Base-by-base conservation (phyloP, 805 yeast genomes). In the Candida schatavii region DNA sequence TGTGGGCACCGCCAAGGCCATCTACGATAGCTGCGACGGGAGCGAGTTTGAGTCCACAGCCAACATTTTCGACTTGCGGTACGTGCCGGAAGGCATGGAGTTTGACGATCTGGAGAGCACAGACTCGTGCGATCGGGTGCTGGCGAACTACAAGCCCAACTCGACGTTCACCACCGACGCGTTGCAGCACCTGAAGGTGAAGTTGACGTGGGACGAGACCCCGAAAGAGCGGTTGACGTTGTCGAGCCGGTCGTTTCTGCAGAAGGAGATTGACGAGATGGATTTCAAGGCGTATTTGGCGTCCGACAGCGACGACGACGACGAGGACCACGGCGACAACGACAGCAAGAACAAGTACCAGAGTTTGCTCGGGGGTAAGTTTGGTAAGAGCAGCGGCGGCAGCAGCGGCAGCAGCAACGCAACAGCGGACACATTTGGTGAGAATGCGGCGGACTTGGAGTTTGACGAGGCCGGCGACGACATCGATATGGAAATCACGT, bases 191-290 rank as follows among this genome's bases (percentile, higher is more conserved):
- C 90, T 98, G 13, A 93, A 90, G 56, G 99, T 93, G 38, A 90
- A 88, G 61, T 73, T 93, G 50, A 90, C 98, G 0, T 93, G 99
- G 99, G 99, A 93, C 63, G 98, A 91, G 66, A 95, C 98, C 0
- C 98, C 99, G 5, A 83, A 81, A 44, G 97, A 89, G 55, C 78
- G 99, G 56, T 62, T 80, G 14, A 80, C 84, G 44, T 61, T 90
- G 41, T 77, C 97, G 1, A 75, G 85, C 13, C 82, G 84, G 51
- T 88, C 89, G 5, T 91, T 93, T 61, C 80, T 88, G 37, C 93
- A 86, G 59, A 82, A 85, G 58, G 98, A 93, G 59, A 72, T 88
- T 37, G 93, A 85, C 52, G 91, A 85, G 39, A 84, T 83, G 89
- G 97, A 90, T 61, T 84, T 90, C 67, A 80, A 86, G 54, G 96